phyloP scores from a whole-genome alignment of 805 yeast species.

The Wickerhamomyces ciferrii region DNA sequence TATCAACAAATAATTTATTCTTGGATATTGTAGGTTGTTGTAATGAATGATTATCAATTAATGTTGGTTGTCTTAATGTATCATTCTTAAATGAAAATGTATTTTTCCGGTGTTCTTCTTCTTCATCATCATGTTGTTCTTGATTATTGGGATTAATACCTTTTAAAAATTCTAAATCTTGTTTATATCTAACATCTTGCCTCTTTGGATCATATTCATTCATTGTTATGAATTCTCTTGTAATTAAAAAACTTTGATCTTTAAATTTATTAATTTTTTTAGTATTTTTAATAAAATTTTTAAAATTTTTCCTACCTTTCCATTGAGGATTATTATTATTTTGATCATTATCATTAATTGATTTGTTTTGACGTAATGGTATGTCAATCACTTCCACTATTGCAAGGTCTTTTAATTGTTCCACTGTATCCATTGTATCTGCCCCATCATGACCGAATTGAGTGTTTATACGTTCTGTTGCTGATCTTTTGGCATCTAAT shows the following conservation, averaged over 20 bases:
- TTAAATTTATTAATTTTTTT: constrained; percentile 9
- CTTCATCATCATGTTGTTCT: constrained; percentile 5
- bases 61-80: background rate
- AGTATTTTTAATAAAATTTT: constrained; percentile 29
- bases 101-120: background rate
- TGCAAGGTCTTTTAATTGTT: constrained; percentile 26
- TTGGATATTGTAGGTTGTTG: background rate
- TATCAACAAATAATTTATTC: constrained; percentile 11
- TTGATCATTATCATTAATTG: background rate
- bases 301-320: constrained; percentile 33
- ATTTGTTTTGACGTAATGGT: constrained; percentile 5
- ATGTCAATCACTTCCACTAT: constrained; percentile 27
- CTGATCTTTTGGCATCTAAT: constrained; percentile 13
- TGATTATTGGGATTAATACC: constrained; percentile 2
- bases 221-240: constrained; percentile 28
- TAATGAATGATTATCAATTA: background rate
- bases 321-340: constrained; percentile 13
- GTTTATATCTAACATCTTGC: constrained; percentile 1
- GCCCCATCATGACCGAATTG: constrained; percentile 9
- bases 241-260: constrained; percentile 20
- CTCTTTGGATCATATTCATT: constrained; percentile 17
- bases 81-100: constrained; percentile 1
- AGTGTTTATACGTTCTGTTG: constrained; percentile 15
- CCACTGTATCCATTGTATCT: constrained; percentile 20
- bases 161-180: constrained; percentile 2